A percentile compares a stretch with the other conserved stretches of the same genome.
Conservation (phyloP, 805 yeast species). For the Kodamaea laetipori region DNA sequence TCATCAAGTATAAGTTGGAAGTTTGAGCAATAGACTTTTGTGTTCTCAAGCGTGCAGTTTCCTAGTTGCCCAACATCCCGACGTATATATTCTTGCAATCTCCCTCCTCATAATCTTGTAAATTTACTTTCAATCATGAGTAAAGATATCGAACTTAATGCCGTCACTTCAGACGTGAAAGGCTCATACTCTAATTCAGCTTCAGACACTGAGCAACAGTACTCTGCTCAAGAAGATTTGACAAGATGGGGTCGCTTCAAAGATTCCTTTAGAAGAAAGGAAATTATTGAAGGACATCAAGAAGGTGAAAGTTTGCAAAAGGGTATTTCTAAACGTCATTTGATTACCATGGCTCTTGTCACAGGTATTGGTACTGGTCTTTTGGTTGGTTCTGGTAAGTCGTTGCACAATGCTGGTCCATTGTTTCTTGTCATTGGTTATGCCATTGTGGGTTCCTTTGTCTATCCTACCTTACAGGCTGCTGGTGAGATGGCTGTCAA, state of each 20-base stretch:
- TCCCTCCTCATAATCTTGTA: not conserved
- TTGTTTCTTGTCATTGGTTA: constrained; percentile 34
- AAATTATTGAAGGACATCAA: constrained; percentile 16
- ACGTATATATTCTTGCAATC: not conserved
- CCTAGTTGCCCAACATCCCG: not conserved
- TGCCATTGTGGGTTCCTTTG: constrained; percentile 37
- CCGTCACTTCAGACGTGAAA: constrained; percentile 21
- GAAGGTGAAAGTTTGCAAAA: constrained; percentile 27
- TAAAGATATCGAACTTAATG: constrained; percentile 20
- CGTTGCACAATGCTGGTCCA: constrained; percentile 41
- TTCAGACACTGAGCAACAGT: constrained; percentile 20
- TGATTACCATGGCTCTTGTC: constrained; percentile 36
- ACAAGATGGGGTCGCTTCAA: constrained; percentile 29
- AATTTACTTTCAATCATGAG: constrained; percentile 1
- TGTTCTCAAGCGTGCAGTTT: not conserved
- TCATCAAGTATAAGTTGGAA: not conserved
- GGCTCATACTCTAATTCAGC: constrained; percentile 12
- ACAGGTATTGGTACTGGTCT: constrained; percentile 48
- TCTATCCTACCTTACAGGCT: constrained; percentile 41
- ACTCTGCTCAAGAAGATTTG: constrained; percentile 12
- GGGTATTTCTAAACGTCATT: constrained; percentile 44
- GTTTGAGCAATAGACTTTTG: constrained; percentile 2
- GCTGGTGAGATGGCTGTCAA: constrained; percentile 59
- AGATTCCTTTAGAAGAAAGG: constrained; percentile 29
- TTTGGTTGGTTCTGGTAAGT: constrained; percentile 43